Conservation (phyloP, 352 stramenopile species). For the Phytophthora hybrid region DNA sequence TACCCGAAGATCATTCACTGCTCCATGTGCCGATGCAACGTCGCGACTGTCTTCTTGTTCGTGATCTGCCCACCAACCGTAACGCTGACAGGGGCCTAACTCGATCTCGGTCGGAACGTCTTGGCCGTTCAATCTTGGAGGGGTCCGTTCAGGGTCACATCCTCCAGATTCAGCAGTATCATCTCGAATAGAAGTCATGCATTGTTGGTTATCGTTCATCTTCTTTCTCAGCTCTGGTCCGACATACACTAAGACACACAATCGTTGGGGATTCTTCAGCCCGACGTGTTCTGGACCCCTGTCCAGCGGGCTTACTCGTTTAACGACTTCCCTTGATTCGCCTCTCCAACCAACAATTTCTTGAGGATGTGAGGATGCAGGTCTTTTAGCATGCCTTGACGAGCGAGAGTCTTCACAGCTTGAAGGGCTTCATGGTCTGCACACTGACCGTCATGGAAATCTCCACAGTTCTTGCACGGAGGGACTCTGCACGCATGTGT, state of each 20-base stretch:
- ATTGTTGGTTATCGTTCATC: constrained; percentile 17
- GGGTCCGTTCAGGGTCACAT: neutral
- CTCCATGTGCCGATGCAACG: neutral
- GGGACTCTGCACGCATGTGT: neutral
- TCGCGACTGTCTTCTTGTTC: neutral
- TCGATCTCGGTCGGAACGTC: neutral
- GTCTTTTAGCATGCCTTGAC: constrained; percentile 3
- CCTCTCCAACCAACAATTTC: neutral
- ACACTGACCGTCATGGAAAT: neutral
- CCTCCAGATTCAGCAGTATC: constrained; percentile 4
- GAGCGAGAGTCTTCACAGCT: neutral
- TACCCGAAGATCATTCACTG: neutral
- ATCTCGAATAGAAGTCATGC: constrained; percentile 2
- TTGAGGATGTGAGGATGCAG: neutral
- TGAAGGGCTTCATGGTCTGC: neutral
- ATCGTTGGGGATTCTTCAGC: constrained; percentile 3
- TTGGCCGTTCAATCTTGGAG: neutral
- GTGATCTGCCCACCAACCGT: constrained; percentile 3
- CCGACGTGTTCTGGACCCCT: constrained; percentile 23
- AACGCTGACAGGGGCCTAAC: neutral
- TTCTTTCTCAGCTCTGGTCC: constrained; percentile 3
- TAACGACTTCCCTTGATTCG: constrained; percentile 11
- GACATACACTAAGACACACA: constrained; percentile 31
- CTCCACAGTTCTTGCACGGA: neutral
- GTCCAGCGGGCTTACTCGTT: constrained; percentile 31